Evolutionary conservation across 1,284 basidiomycete species (phyloP).

Genomic region (Moniliella sp.): DNA sequence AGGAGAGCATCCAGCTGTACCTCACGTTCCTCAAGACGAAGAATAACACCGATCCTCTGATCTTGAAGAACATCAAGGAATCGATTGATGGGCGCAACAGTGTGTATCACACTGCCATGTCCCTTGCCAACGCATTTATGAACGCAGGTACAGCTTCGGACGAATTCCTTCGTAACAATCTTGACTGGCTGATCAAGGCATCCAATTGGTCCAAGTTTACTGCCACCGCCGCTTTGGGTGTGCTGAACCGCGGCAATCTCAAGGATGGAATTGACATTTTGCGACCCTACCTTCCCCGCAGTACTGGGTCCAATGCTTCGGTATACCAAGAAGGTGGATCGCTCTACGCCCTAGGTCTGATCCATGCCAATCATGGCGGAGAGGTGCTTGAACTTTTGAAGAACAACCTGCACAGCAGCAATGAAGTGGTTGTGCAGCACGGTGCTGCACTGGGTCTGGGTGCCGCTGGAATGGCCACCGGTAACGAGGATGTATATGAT

Average conservation of each 20-base stretch:
- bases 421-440: constrained; percentile 31
- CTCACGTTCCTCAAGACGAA: constrained; percentile 28
- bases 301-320: constrained; percentile 20
- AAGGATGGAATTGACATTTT: constrained; percentile 27
- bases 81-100: constrained; percentile 29
- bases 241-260: constrained; percentile 32
- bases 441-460: constrained; percentile 32
- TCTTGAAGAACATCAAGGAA: constrained; percentile 30
- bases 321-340: constrained; percentile 32
- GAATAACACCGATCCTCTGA: constrained; percentile 28
- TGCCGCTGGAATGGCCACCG: constrained; percentile 32
- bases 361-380: constrained; percentile 32
- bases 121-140: constrained; percentile 32
- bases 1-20: constrained; percentile 31
- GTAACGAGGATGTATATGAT: constrained; percentile 31
- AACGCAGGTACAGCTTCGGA: constrained; percentile 33
- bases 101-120: constrained; percentile 32
- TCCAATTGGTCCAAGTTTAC: constrained; percentile 35
- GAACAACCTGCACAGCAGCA: constrained; percentile 28
- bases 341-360: constrained; percentile 30
- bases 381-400: constrained; percentile 28
- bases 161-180: constrained; percentile 31
- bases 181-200: constrained; percentile 33
- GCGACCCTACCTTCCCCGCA: constrained; percentile 28
- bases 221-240: constrained; percentile 31